Base-by-base conservation (phyloP, 352 stramenopile genomes). In the Phytophthora litchii region DNA sequence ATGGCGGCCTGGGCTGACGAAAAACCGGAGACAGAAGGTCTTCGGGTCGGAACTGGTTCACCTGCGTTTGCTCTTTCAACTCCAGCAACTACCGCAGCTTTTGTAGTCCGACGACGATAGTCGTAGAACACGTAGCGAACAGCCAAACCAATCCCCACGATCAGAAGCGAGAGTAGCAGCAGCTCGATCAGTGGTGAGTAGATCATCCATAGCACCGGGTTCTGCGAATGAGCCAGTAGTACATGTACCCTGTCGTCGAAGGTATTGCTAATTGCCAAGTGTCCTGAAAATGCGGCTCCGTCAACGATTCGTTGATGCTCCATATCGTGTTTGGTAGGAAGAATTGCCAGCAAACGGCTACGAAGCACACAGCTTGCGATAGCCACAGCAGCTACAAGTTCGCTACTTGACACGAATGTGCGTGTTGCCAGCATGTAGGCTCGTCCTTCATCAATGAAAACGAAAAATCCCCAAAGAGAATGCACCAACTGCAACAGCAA, bases 401-500 rank as follows among this genome's bases (percentile, higher is more conserved):
- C 67, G 5, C 50, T 58, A n/a, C 64, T 80, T 17, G 58, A 73
- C 19, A 78, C 51, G 27, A 69, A 78, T 38, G 58, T 80, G 17
- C 54, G 54, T 12, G 66, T 73, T 10, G 47, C 58, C 25, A 83
- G 6, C 44, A 57, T 53, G 36, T 78, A 83, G 5, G 70, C 74
- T 17, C 61, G 40, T 21, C 64, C 45, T 64, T 80, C 74, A 45
- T 74, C 38, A 12, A 76, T 17, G 4, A 64, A 56, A 12, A 80
- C 70, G 36, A 67, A 25, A 0, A 70, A 6, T n/a, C 64, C 47
- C 74, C 67, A 80, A 9, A 67, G 8, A 5, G 32, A 44, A 45
- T 83, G 55, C 7, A 76, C 49, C 9, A 70, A 3, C 19, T 72
- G 44, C n/a, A 78, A 61, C 5, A 80, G 58, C 40, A 83, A 48